A percentile compares a stretch with the other conserved stretches of the same genome.
Evolutionary conservation across 352 stramenopile genomes (phyloP).

Genomic region (Peronospora tabacina): DNA sequence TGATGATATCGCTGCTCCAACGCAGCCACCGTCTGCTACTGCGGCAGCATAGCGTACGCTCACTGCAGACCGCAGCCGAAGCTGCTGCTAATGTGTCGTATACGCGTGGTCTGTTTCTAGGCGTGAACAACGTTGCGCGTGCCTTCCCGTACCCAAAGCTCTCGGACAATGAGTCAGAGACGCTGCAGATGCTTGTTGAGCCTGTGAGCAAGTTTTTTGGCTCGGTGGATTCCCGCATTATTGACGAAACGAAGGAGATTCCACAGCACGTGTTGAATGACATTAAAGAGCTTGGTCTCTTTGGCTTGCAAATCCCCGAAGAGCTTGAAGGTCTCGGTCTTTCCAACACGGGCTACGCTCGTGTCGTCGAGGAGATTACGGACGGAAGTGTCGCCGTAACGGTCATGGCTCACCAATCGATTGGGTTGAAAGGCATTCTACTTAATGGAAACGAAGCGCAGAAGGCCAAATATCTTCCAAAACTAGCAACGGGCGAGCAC

Average conservation of each 20-base stretch:
- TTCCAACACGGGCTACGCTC: conserved; percentile 80
- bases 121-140: conserved; percentile 69
- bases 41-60: conserved; percentile 21
- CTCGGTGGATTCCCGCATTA: conserved; percentile 55
- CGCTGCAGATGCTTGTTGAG: conserved; percentile 79
- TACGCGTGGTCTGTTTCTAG: conserved; percentile 74
- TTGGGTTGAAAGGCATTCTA: conserved; percentile 83
- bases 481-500: conserved; percentile 83
- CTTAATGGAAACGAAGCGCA: conserved; percentile 80
- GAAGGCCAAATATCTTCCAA: conserved; percentile 86
- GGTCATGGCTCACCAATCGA: conserved; percentile 85
- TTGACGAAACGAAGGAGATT: conserved; percentile 81
- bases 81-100: conserved; percentile 63
- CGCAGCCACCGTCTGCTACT: conserved; percentile 17
- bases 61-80: conserved; percentile 63
- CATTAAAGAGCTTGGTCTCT: conserved; percentile 81
- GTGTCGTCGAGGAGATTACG: conserved; percentile 80
- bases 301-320: conserved; percentile 80
- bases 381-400: conserved; percentile 73
- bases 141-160: conserved; percentile 76
- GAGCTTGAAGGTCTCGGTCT: conserved; percentile 68
- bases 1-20: conserved; percentile 23
- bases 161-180: conserved; percentile 66
- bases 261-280: conserved; percentile 58
- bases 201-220: conserved; percentile 75